A percentile compares a stretch with the other conserved stretches of the same genome.
Evolutionary conservation across 1,139 yeast species (phyloP).

Genomic region (Debaryomycetaceae sp.): DNA sequence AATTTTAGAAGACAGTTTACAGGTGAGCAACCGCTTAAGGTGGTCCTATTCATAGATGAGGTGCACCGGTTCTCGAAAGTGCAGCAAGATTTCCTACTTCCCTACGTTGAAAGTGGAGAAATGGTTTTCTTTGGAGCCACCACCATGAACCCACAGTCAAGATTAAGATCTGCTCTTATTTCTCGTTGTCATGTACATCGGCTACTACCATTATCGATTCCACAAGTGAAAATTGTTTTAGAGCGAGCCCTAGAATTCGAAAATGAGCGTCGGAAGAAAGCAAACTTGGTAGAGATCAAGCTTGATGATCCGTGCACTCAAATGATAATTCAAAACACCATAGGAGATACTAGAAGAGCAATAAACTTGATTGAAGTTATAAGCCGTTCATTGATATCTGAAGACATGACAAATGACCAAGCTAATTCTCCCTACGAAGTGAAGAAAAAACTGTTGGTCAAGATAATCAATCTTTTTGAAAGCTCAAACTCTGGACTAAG

Average conservation of each 20-base stretch:
- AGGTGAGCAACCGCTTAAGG: conserved; percentile 16
- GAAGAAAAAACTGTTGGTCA: conserved; percentile 1
- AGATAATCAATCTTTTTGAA: conserved; percentile 8
- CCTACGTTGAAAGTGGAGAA: conserved; percentile 38
- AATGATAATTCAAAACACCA: conserved; percentile 15
- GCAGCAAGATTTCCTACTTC: conserved; percentile 43
- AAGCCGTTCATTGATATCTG: conserved; percentile 13
- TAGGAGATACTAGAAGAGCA: conserved; percentile 36
- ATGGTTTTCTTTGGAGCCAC: conserved; percentile 49
- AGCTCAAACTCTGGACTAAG: conserved; percentile 11
- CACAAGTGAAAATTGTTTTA: conserved; percentile 21
- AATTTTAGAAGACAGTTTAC: conserved; percentile 17
- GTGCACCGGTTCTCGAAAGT: conserved; percentile 38
- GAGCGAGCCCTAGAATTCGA: conserved; percentile 25
- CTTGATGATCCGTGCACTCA: conserved; percentile 13
- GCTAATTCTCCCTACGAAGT: not conserved
- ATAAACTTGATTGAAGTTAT: conserved; percentile 30
- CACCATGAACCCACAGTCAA: conserved; percentile 26
- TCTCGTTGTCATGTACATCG: conserved; percentile 41
- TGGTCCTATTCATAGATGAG: conserved; percentile 44
- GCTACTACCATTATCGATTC: conserved; percentile 16
- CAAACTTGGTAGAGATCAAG: conserved; percentile 9
- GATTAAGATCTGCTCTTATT: conserved; percentile 36
- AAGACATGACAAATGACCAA: not conserved
- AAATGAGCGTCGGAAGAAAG: conserved; percentile 21